These are phyloP conservation scores for Gonium pectorale DNA, from an alignment of 139 green algal genomes.

Conservation along the genomic window DNA sequence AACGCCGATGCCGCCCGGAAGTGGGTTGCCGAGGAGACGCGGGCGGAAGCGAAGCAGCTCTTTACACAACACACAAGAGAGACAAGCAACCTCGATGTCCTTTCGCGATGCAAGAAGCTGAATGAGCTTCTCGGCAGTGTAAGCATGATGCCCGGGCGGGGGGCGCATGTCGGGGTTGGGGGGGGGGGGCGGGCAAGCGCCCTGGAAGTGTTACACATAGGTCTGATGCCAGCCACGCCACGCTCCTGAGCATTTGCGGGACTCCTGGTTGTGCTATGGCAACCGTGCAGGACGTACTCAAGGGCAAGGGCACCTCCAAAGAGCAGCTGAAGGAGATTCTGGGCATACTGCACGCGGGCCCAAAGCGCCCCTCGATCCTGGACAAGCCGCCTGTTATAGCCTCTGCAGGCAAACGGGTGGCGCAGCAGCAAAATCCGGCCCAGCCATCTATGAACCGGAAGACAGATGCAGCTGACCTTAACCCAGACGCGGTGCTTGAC, in stretches of 20 bases:
- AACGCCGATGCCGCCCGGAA: neutral
- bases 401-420: neutral
- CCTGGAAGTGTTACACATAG: no score
- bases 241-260: no score
- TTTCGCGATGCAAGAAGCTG: conserved; percentile 37
- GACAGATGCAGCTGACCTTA: neutral
- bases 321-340: conserved; percentile 52
- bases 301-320: conserved; percentile 31
- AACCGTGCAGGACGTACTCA: conserved; percentile 37
- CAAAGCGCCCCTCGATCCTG: conserved; percentile 32
- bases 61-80: conserved; percentile 33
- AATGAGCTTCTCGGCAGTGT: conserved; percentile 44
- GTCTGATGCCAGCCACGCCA: no score
- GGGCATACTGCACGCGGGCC: conserved; percentile 32
- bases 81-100: conserved; percentile 39
- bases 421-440: no score
- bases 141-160: no score
- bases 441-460: neutral
- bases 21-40: conserved; percentile 30
- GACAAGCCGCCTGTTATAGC: conserved; percentile 38
- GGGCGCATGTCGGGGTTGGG: no score
- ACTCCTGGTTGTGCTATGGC: neutral
- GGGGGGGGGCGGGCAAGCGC: no score
- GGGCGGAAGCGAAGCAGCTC: neutral
- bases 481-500: neutral